Evolutionary conservation across 495 filamentous ascomycete species (phyloP).

Genomic region (Aspergillus campestris): DNA sequence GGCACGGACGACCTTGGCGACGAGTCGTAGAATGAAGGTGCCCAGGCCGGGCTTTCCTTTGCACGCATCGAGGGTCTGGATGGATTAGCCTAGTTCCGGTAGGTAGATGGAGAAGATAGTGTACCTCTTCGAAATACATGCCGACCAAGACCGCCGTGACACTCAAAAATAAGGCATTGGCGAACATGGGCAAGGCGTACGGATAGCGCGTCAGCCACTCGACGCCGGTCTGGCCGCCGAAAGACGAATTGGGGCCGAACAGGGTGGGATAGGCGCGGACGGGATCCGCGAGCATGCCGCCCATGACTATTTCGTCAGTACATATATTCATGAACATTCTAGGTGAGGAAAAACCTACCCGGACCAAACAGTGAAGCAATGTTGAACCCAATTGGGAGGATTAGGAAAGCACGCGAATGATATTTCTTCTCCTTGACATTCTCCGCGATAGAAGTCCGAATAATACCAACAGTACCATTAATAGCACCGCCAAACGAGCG

Average conservation of each 20-base stretch:
- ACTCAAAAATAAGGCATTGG: constrained; percentile 59
- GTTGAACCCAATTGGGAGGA: constrained; percentile 71
- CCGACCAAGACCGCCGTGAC: constrained; percentile 47
- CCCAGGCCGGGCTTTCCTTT: constrained; percentile 38
- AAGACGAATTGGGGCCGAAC: constrained; percentile 49
- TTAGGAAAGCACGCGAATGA: constrained; percentile 58
- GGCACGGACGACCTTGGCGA: constrained; percentile 19
- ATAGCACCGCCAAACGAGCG: constrained; percentile 64
- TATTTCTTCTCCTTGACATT: constrained; percentile 65
- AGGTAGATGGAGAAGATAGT: background rate
- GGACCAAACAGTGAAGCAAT: constrained; percentile 72
- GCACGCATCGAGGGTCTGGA: constrained; percentile 32
- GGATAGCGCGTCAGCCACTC: constrained; percentile 60
- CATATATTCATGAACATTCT: background rate
- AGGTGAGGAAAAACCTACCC: constrained; percentile 22
- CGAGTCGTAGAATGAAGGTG: constrained; percentile 22
- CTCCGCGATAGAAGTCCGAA: constrained; percentile 76
- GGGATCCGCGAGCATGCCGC: constrained; percentile 67
- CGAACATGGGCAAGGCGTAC: constrained; percentile 67
- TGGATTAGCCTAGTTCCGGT: background rate
- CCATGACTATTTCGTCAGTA: constrained; percentile 39
- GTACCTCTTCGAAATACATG: constrained; percentile 62
- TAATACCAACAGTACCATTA: constrained; percentile 77
- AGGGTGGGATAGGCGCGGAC: constrained; percentile 58
- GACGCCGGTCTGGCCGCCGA: constrained; percentile 46